A percentile compares a stretch with the other conserved stretches of the same genome.
Evolutionary conservation across 208 protist species (phyloP).

Genomic region (Leishmania gerbilli): DNA sequence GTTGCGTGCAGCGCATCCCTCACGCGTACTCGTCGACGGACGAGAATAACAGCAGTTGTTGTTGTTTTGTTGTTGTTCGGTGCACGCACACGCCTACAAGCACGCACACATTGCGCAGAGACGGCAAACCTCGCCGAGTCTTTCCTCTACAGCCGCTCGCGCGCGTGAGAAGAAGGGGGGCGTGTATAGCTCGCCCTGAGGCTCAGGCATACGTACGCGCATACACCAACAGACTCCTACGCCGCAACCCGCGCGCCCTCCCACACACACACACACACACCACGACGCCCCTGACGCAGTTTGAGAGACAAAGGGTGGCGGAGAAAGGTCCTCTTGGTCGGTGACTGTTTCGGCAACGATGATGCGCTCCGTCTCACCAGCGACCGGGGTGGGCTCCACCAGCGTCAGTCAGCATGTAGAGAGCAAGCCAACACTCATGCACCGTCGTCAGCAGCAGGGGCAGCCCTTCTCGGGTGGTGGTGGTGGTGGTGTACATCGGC

Average conservation of each 20-base stretch:
- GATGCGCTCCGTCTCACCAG: background rate
- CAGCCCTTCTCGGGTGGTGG: too few species aligned
- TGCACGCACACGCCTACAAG: too few species aligned
- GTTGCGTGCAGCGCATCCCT: background rate
- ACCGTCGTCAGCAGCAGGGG: conserved; percentile 1
- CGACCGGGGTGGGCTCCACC: background rate
- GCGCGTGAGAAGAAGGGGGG: too few species aligned
- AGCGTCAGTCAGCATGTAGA: conserved; percentile 21
- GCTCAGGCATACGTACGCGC: too few species aligned
- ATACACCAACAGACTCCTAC: too few species aligned
- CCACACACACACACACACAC: background rate
- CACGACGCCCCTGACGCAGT: background rate
- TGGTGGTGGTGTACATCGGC: background rate
- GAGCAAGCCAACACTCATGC: background rate
- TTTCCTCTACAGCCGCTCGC: background rate
- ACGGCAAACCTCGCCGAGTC: too few species aligned
- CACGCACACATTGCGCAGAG: too few species aligned
- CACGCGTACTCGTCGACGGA: background rate
- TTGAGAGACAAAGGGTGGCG: background rate
- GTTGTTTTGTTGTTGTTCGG: too few species aligned
- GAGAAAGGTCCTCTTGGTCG: background rate
- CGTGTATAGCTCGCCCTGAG: too few species aligned
- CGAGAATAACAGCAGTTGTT: background rate
- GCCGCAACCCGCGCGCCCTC: too few species aligned
- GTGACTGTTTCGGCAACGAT: background rate